Percentiles rank a stretch among this genome's conserved stretches.
These are phyloP conservation scores for Syzygium jambos DNA, from an alignment of 345 rosid species.

Conservation along the genomic window DNA sequence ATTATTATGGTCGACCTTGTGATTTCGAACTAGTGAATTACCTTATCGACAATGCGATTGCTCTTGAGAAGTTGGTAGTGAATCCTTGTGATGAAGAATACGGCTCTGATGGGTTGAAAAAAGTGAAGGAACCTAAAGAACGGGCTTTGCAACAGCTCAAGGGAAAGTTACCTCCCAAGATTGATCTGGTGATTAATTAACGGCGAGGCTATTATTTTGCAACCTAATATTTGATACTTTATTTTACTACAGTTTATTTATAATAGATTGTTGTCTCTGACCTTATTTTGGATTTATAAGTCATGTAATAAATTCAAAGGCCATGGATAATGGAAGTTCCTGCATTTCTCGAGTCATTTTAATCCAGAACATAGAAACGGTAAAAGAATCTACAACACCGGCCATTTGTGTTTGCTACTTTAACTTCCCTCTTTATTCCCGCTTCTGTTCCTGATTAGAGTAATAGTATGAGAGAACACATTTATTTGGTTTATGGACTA, in stretches of 20 bases:
- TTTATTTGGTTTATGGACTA: too few relatives aligned
- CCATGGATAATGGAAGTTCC: too few relatives aligned
- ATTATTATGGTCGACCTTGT: neutral
- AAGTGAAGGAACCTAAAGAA: neutral
- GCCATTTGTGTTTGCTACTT: too few relatives aligned
- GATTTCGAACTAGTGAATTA: neutral
- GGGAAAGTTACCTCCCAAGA: neutral
- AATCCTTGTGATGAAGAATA: neutral
- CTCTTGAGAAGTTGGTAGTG: neutral
- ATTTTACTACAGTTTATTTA: too few relatives aligned
- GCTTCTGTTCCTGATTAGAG: too few relatives aligned
- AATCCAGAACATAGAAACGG: neutral
- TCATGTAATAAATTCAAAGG: too few relatives aligned
- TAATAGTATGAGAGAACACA: too few relatives aligned
- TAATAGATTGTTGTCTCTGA: too few relatives aligned
- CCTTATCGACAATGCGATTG: neutral
- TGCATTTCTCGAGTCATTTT: neutral
- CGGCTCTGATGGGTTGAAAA: neutral
- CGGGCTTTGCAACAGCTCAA: neutral
- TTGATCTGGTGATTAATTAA: neutral
- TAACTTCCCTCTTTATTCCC: too few relatives aligned
- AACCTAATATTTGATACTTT: too few relatives aligned
- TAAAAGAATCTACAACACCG: too few relatives aligned
- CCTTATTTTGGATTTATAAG: too few relatives aligned
- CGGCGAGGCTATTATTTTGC: neutral